These are phyloP conservation scores for Tremella yokohamensis DNA, from an alignment of 768 basidiomycete species.

Conservation along the genomic window DNA sequence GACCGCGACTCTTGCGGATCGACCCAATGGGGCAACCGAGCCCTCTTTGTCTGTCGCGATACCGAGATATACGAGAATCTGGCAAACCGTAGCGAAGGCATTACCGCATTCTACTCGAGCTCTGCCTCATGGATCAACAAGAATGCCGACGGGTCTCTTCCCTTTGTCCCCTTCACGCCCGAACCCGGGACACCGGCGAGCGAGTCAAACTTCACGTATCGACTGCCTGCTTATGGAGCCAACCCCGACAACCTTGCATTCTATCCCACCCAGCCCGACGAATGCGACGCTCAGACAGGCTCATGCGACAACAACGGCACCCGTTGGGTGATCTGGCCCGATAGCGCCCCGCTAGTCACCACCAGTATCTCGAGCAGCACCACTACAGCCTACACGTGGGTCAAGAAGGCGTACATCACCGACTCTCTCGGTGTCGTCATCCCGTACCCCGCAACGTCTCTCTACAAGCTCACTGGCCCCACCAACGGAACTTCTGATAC, in stretches of 20 bases:
- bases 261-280: constrained; percentile 5
- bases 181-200: background rate
- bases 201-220: background rate
- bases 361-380: background rate
- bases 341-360: constrained; percentile 2
- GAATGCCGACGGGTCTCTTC: constrained; percentile 3
- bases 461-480: constrained; percentile 2
- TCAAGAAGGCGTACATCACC: constrained; percentile 12
- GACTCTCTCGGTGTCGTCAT: constrained; percentile 6
- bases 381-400: constrained; percentile 12
- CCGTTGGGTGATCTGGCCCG: constrained; percentile 9
- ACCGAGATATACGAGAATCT: constrained; percentile 7
- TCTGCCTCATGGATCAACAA: constrained; percentile 5
- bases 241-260: constrained; percentile 4
- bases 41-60: constrained; percentile 6
- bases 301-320: constrained; percentile 6
- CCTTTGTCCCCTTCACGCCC: background rate
- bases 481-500: background rate
- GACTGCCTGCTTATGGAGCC: constrained; percentile 3
- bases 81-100: constrained; percentile 2
- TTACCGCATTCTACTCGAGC: constrained; percentile 3
- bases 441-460: constrained; percentile 1
- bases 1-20: constrained; percentile 10
- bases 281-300: constrained; percentile 3
- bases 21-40: constrained; percentile 6